phyloP scores from a whole-genome alignment of 495 filamentous ascomycete genomes.

The Amphirosellinia nigrospora region DNA sequence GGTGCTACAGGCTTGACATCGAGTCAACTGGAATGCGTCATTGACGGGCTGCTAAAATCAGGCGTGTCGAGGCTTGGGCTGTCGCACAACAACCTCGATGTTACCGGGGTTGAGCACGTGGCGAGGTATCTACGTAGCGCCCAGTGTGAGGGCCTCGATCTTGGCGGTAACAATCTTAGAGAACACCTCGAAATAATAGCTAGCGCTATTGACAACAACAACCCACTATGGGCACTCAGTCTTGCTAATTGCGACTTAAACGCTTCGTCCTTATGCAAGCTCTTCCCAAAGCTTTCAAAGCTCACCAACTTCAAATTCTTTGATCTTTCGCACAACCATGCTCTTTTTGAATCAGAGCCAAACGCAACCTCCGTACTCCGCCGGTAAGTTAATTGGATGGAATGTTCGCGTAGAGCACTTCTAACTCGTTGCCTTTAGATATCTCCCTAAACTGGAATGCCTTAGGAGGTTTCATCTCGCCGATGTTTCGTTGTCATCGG shows the following conservation, averaged over 20 bases:
- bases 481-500: conserved; percentile 83
- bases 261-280: conserved; percentile 69
- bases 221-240: conserved; percentile 79
- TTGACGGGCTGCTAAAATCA: conserved; percentile 76
- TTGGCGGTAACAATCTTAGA: conserved; percentile 85
- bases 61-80: conserved; percentile 79
- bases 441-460: conserved; percentile 78
- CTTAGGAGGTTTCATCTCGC: conserved; percentile 87
- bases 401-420: neutral
- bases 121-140: conserved; percentile 73
- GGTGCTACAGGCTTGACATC: conserved; percentile 75
- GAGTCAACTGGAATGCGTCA: conserved; percentile 71
- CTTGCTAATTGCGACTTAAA: conserved; percentile 86
- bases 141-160: conserved; percentile 84
- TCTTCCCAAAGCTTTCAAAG: conserved; percentile 75
- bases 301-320: conserved; percentile 84
- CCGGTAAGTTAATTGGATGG: conserved; percentile 52
- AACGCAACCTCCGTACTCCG: conserved; percentile 77
- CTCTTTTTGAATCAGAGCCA: conserved; percentile 75
- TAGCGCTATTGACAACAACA: conserved; percentile 63
- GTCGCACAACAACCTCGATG: conserved; percentile 77
- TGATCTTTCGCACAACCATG: conserved; percentile 88
- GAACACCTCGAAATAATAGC: conserved; percentile 73
- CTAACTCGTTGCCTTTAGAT: conserved; percentile 49
- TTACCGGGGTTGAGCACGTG: conserved; percentile 76